Base-by-base conservation (phyloP, 257 asterid species). In the Leptodermis oblonga region DNA sequence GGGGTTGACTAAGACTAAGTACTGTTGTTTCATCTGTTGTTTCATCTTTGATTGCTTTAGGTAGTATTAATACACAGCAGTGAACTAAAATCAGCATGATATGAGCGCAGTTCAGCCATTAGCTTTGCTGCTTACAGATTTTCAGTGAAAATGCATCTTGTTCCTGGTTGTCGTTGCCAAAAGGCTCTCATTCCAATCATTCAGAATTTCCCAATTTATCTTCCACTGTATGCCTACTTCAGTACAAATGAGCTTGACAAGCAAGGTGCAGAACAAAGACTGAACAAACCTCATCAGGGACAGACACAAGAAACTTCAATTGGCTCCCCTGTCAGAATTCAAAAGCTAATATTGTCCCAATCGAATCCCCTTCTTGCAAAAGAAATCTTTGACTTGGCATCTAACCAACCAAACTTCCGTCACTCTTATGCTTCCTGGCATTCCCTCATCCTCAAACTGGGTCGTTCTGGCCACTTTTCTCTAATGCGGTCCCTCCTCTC, bases 351-450 rank as follows among this genome's bases (percentile, higher is more conserved):
- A 54, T 67, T 66, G 23, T 37, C 73, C 12, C 75, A 92, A 56
- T 74, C 90, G 30, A 96, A 92, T 69, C 87, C 97, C 0, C 93
- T 92, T 79, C 90, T 92, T 23, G 96, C 98, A 6, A 88, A 88
- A 81, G 96, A 90, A 75, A 90, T 93, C 65, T 90, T 90, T 33
- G 96, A 88, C 66, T 82, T 90, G 67, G 96, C 98, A 62, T 83
- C 89, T 0, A 80, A 83, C 14, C 92, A 84, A 67, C 92, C 95
- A 39, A 71, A 84, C 77, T 93, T 90, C 68, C 83, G 64, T 51
- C 98, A 84, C 63, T 82, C 88, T 0, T 86, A 90, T 65, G 86
- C 92, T 20, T 73, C 88, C 65, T 86, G 72, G 75, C 92, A 88
- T 78, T 67, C 85, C 33, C 92, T 93, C 46, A 81, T 90, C 63